Base-by-base conservation (phyloP, 768 basidiomycete species). In the Serendipita sp. region DNA sequence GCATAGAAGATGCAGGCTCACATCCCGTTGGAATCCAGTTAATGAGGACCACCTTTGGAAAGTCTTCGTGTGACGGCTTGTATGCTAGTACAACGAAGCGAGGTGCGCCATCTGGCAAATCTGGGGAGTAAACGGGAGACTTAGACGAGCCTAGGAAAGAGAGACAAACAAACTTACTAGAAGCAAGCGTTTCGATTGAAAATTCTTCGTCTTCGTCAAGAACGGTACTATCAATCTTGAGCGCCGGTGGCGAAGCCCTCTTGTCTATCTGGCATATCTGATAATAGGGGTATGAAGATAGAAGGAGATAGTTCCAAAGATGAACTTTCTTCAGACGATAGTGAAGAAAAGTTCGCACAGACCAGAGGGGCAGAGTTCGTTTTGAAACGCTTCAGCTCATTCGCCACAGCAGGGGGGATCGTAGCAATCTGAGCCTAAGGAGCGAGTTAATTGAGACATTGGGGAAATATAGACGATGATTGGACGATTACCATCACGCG, bases 31-130 rank as follows among this genome's bases (percentile, higher is more conserved):
- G 93, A 30, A 83, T 81, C 92, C 92, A 96, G 76, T 94, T 93
- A 73, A 96, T 76, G 54, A 95, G 78, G 11, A 90, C 84, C 10
- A 96, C 77, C 66, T 79, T 88, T 54, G 93, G 79, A 2, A 91
- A 92, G 70, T 95, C 92, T 7, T 72, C 72, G 72, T 94, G 89
- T 63, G 79, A 78, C 41, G 92, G 80, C 70, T 89, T 88, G 70
- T 93, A 86, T 8, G 89, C 91, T 52, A 93, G 78, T 30, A 94
- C 73, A 54, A 95, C 85, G 72, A 89, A 93, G 69, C 93, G 82
- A 3, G 92, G 92, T 5, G 87, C 81, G 23, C 23, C 23, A 71
- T 86, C 88, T 0, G 93, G 93, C 10, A 95, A 78, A 72, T 93
- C 93, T 94, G 1, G 56, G n/a, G 18, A 51, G 8, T 18, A 51